These are phyloP conservation scores for Cardiospermum halicacabum DNA, from an alignment of 345 rosid species.

Conservation along the genomic window DNA sequence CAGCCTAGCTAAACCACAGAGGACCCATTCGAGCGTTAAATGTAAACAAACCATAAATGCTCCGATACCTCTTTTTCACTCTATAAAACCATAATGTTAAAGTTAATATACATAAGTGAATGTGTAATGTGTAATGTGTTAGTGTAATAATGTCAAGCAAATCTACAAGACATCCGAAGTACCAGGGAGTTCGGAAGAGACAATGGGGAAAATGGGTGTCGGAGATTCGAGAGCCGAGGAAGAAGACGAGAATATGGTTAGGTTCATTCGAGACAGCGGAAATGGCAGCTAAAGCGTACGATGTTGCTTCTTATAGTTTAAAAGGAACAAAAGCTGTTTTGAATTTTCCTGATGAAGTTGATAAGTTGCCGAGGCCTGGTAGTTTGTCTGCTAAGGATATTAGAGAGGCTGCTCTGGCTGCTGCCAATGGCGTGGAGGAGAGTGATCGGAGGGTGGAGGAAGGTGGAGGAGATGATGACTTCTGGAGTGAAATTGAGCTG, in stretches of 20 bases:
- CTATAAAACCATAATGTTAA: no score
- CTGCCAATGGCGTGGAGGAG: background rate
- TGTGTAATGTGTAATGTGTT: no score
- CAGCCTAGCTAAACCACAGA: no score
- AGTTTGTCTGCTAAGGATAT: background rate
- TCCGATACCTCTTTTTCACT: no score
- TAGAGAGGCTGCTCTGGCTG: conserved; percentile 9
- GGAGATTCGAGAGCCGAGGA: conserved; percentile 14
- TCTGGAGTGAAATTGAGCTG: conserved; percentile 15
- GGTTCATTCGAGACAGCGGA: conserved; percentile 17
- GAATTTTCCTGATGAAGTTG: conserved; percentile 12
- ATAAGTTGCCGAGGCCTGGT: conserved; percentile 2
- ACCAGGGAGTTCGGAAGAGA: conserved; percentile 13
- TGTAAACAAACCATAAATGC: no score
- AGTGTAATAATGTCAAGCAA: background rate
- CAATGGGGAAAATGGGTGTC: conserved; percentile 18
- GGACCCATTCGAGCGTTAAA: no score
- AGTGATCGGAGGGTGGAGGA: background rate
- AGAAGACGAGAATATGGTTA: conserved; percentile 12
- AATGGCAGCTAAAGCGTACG: conserved; percentile 15
- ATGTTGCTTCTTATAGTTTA: conserved; percentile 7
- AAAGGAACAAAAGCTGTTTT: conserved; percentile 6
- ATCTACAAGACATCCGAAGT: conserved; percentile 2
- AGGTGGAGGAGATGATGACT: background rate
- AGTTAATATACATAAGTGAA: no score